phyloP scores from a whole-genome alignment of 2,329 filamentous ascomycete genomes.

The Sporothrix dimorphospora region DNA sequence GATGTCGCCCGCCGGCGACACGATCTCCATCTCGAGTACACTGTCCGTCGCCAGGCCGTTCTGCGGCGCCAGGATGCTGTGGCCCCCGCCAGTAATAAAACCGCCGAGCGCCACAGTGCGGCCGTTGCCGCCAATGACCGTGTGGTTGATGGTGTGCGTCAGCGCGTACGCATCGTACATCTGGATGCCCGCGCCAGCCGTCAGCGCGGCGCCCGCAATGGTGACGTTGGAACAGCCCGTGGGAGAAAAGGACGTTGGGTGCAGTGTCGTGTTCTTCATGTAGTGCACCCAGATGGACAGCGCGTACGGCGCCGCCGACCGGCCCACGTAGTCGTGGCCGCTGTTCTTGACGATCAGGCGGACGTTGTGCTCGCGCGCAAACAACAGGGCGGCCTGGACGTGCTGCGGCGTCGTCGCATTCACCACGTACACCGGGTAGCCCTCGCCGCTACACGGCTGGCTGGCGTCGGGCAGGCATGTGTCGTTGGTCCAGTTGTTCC shows the following conservation, averaged over 20 bases:
- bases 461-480: constrained; percentile 51
- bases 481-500: constrained; percentile 53
- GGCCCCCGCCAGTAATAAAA: constrained; percentile 64
- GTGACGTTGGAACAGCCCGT: constrained; percentile 27
- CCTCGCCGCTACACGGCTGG: constrained; percentile 44
- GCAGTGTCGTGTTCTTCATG: constrained; percentile 52
- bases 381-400: constrained; percentile 37
- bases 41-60: constrained; percentile 67
- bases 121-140: constrained; percentile 58
- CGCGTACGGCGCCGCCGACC: constrained; percentile 53
- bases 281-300: constrained; percentile 44
- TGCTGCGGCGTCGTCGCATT: constrained; percentile 45
- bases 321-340: constrained; percentile 48
- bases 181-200: constrained; percentile 50
- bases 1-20: constrained; percentile 56
- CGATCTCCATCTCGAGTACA: constrained; percentile 60
- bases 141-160: constrained; percentile 49
- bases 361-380: constrained; percentile 38
- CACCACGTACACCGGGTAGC: constrained; percentile 28
- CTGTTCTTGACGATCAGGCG: constrained; percentile 48
- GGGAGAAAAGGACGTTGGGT: constrained; percentile 40
- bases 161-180: constrained; percentile 53
- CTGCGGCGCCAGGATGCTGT: constrained; percentile 55
- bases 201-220: constrained; percentile 54
- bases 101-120: constrained; percentile 63